Evolutionary conservation across 108 stramenopile genomes (phyloP).

Genomic region (Cyclotella sp.): DNA sequence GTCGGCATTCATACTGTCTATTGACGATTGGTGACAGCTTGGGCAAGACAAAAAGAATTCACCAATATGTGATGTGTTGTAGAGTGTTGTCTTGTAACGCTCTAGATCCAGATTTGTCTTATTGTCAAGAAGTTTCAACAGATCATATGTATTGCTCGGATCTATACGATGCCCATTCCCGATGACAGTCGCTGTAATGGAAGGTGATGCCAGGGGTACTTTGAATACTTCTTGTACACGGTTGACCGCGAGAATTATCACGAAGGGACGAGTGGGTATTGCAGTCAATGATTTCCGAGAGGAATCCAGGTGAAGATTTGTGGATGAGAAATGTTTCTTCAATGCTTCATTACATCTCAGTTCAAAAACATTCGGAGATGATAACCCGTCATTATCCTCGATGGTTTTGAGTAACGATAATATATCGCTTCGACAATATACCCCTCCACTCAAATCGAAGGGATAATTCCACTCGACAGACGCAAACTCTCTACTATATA

Average conservation of each 20-base stretch:
- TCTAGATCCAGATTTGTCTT: slow-evolving; percentile 26
- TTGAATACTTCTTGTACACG: slow-evolving; percentile 51
- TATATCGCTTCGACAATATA: slow-evolving; percentile 40
- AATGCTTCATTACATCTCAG: slow-evolving; percentile 30
- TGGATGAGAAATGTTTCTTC: neutral
- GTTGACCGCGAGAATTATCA: slow-evolving; percentile 50
- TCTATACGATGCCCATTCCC: slow-evolving; percentile 9
- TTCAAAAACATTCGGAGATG: slow-evolving; percentile 55
- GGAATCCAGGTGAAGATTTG: neutral
- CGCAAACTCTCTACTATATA: slow-evolving; percentile 33
- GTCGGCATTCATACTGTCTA: neutral
- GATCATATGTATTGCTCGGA: slow-evolving; percentile 18
- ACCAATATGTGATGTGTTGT: slow-evolving; percentile 54
- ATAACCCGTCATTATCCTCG: slow-evolving; percentile 8
- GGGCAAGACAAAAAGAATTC: slow-evolving; percentile 29
- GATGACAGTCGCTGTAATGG: neutral
- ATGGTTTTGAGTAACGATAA: slow-evolving; percentile 18
- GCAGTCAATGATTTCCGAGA: slow-evolving; percentile 23
- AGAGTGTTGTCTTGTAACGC: slow-evolving; percentile 28
- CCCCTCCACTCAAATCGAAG: slow-evolving; percentile 54
- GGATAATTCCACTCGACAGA: slow-evolving; percentile 51
- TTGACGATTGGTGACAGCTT: neutral
- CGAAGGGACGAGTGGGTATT: slow-evolving; percentile 25
- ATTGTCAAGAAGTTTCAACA: slow-evolving; percentile 30
- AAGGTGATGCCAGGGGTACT: slow-evolving; percentile 46